Percentiles rank a stretch among this genome's conserved stretches.
These are phyloP conservation scores for Adansonia digitata DNA, from an alignment of 345 rosid genomes.

Conservation along the genomic window DNA sequence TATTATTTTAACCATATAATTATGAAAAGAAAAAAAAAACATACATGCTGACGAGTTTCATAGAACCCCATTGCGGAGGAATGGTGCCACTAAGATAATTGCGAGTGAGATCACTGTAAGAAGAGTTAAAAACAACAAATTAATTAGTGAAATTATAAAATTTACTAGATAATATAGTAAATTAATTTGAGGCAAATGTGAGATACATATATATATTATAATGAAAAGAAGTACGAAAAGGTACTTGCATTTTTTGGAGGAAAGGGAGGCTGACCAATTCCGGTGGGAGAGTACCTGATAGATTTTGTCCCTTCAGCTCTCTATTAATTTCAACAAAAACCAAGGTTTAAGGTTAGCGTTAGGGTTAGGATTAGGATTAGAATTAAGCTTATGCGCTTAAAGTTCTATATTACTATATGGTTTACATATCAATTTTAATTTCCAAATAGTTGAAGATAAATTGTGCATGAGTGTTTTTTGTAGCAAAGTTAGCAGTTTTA, in stretches of 20 bases:
- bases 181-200: background rate
- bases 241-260: slow-evolving; percentile 37
- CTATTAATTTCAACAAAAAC: background rate
- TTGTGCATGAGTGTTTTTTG: too few species aligned
- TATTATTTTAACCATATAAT: too few species aligned
- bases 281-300: slow-evolving; percentile 1
- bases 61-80: background rate
- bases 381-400: too few species aligned
- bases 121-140: background rate
- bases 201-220: background rate
- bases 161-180: background rate
- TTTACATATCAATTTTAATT: too few species aligned
- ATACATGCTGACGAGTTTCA: background rate
- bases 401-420: too few species aligned
- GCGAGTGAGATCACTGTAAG: background rate
- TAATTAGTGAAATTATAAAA: background rate
- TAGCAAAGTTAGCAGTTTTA: too few species aligned
- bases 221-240: background rate
- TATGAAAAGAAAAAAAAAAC: too few species aligned
- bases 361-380: too few species aligned
- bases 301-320: background rate
- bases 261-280: slow-evolving; percentile 36
- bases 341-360: background rate
- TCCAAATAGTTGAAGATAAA: too few species aligned
- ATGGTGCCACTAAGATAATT: background rate